Evolutionary conservation across 2,329 filamentous ascomycete genomes (phyloP).

Genomic region (Didymella sp.): DNA sequence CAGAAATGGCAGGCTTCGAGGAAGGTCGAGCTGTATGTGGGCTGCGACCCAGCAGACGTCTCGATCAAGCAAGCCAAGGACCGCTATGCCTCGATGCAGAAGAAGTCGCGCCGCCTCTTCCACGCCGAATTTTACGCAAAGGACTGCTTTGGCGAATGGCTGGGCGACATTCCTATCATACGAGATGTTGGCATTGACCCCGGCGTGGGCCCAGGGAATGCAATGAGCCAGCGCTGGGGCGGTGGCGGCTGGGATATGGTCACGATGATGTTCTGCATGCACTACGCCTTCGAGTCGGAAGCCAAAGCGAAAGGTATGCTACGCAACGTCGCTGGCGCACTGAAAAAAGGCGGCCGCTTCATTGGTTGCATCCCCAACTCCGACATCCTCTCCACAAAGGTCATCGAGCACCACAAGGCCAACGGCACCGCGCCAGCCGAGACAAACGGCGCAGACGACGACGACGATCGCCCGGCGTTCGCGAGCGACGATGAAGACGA

Average conservation of each 20-base stretch:
- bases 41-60: constrained; percentile 89
- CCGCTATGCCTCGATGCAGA: constrained; percentile 77
- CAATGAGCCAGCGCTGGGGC: constrained; percentile 68
- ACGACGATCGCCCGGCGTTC: constrained; percentile 46
- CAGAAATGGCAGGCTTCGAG: constrained; percentile 96
- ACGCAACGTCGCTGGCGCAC: constrained; percentile 83
- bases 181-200: constrained; percentile 86
- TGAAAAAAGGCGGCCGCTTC: constrained; percentile 94
- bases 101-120: constrained; percentile 68
- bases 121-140: constrained; percentile 88
- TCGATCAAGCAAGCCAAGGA: constrained; percentile 90
- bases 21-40: constrained; percentile 89
- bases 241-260: constrained; percentile 91
- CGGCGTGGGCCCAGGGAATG: constrained; percentile 66
- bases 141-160: constrained; percentile 87
- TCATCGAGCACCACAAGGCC: constrained; percentile 76
- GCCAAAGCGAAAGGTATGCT: constrained; percentile 91
- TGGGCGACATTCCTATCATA: constrained; percentile 82
- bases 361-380: constrained; percentile 97
- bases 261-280: constrained; percentile 99
- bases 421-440: constrained; percentile 49
- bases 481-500: constrained; percentile 51
- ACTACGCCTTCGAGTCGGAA: constrained; percentile 96
- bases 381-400: constrained; percentile 80
- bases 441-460: constrained; percentile 38